Evolutionary conservation across 1,284 basidiomycete species (phyloP), one percentile per base, ranked within the genome.

Genomic region (Rhodotorula sp.): DNA sequence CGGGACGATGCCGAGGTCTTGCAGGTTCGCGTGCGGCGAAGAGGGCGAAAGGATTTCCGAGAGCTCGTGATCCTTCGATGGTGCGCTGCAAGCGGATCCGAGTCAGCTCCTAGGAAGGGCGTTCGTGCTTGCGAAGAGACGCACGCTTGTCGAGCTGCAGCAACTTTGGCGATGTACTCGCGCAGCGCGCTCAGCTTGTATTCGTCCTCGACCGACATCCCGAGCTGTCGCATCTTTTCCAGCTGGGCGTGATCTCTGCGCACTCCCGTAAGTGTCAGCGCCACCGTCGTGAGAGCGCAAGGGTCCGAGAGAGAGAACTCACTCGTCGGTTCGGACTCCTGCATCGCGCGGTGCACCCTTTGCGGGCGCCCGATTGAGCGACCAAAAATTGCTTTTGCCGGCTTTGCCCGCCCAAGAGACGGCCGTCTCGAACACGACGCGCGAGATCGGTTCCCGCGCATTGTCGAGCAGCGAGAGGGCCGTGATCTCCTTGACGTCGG

Each of bases 1-100:
- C 8, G 93, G 93, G 0, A 94, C 91, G n/a, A 97, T 90, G 5
- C 90, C 89, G 57, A 95, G 86, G 79, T 92, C 91, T 80, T 91
- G 89, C 56, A 92, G 83, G 76, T 91, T 90, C 48, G 91, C 75
- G 54, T 75, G 85, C 52, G 88, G 86, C 16, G 85, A 85, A 3
- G 67, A 63, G 16, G 85, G 87, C 15, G 87, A 86, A 78, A 90
- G 89, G 6, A 91, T 85, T 23, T 69, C 66, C 39, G 64, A 23
- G 20, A 66, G 54, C 29, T 73, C 71, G n/a, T 63, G 51, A 8
- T 48, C 26, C 2, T 67, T 63, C 2, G 68, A 64, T 0, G 73
- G 68, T 8, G 65, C 54, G 21, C 73, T 74, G 65, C 6, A 29
- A 49, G 5, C 6, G 8, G 7, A 23, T 29, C 6, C 15, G 26